phyloP scores from a whole-genome alignment of 1,139 yeast species.

The Torulaspora pretoriensis region DNA sequence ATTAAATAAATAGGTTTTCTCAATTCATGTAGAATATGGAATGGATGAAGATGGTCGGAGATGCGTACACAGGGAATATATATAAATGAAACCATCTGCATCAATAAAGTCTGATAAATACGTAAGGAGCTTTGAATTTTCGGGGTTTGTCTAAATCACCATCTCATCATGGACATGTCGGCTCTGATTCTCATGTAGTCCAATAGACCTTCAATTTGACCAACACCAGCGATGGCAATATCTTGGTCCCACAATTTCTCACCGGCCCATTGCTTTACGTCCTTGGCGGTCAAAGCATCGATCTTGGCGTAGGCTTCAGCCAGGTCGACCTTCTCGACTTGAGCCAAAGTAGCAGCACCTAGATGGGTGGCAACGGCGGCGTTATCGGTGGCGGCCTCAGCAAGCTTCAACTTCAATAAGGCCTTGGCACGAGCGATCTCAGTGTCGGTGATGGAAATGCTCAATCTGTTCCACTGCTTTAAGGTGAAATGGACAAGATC shows the following conservation, averaged over 20 bases:
- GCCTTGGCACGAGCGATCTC: constrained; percentile 78
- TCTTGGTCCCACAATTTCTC: constrained; percentile 78
- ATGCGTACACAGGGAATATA: constrained; percentile 14
- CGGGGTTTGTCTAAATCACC: constrained; percentile 37
- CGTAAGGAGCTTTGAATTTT: constrained; percentile 2
- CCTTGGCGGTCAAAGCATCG: constrained; percentile 57
- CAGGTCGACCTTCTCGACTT: constrained; percentile 59
- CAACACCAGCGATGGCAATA: constrained; percentile 75
- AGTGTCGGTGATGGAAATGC: constrained; percentile 67
- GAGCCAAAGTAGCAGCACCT: constrained; percentile 56
- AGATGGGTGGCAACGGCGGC: constrained; percentile 55
- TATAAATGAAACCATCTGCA: constrained; percentile 8
- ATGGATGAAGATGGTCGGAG: constrained; percentile 13
- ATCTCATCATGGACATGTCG: constrained; percentile 85
- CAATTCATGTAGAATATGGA: constrained; percentile 15
- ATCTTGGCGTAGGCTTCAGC: constrained; percentile 57
- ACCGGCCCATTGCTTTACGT: constrained; percentile 70
- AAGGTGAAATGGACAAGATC: constrained; percentile 74
- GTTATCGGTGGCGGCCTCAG: constrained; percentile 48
- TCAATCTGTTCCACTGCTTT: constrained; percentile 83
- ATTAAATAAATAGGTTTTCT: constrained; percentile 3
- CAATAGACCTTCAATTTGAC: constrained; percentile 76
- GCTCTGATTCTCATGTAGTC: constrained; percentile 83
- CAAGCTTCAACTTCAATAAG: constrained; percentile 58
- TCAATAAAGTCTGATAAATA: constrained; percentile 5